These are phyloP conservation scores for Phytophthora hybrid DNA, from an alignment of 352 stramenopile genomes.

Conservation along the genomic window DNA sequence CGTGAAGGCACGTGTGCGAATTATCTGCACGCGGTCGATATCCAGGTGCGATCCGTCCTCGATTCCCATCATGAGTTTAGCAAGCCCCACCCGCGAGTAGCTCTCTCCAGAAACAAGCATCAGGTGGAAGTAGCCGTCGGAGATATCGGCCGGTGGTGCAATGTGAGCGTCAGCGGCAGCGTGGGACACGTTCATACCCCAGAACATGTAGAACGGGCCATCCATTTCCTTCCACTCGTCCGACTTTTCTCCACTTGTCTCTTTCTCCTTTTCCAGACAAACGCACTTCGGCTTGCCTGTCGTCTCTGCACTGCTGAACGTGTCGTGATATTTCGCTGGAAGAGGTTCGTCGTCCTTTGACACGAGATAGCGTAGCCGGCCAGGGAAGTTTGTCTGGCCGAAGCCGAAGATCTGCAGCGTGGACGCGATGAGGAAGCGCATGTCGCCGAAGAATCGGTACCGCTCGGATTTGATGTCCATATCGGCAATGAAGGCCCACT, in stretches of 20 bases:
- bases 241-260: slow-evolving; percentile 8
- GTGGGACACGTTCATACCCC: slow-evolving; percentile 67
- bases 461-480: slow-evolving; percentile 81
- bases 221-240: slow-evolving; percentile 51
- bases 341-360: slow-evolving; percentile 37
- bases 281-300: slow-evolving; percentile 32
- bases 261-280: slow-evolving; percentile 33
- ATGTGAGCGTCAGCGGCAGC: slow-evolving; percentile 53
- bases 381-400: slow-evolving; percentile 44
- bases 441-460: slow-evolving; percentile 61
- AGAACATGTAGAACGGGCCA: slow-evolving; percentile 68
- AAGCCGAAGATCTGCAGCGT: slow-evolving; percentile 54
- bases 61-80: slow-evolving; percentile 59
- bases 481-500: slow-evolving; percentile 86
- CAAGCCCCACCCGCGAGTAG: slow-evolving; percentile 47
- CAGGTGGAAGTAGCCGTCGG: slow-evolving; percentile 72
- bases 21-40: slow-evolving; percentile 49
- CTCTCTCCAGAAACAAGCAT: slow-evolving; percentile 56
- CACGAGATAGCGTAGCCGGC: slow-evolving; percentile 50
- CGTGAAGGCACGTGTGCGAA: slow-evolving; percentile 72
- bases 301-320: slow-evolving; percentile 13
- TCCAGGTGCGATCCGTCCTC: slow-evolving; percentile 62
- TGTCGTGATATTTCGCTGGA: slow-evolving; percentile 52
- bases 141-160: slow-evolving; percentile 51
- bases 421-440: slow-evolving; percentile 62